Percentiles rank a stretch among this genome's conserved stretches.
phyloP scores from a whole-genome alignment of 176 grass and related monocot genomes.

The Tillandsia fasciculata region DNA sequence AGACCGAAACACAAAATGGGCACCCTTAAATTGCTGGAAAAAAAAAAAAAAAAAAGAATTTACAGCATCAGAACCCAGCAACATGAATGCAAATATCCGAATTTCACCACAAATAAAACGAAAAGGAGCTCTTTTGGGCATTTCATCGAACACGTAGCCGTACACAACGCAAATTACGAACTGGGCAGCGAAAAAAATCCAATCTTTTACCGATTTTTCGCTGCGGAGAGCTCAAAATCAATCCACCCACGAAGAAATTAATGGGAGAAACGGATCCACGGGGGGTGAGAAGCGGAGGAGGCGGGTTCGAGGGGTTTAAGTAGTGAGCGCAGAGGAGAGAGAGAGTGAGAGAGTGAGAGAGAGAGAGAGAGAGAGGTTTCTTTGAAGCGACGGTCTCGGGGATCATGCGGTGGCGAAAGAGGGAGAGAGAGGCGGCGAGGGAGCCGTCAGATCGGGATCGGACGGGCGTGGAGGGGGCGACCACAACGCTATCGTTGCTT shows the following conservation, averaged over 20 bases:
- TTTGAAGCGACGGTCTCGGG: slow-evolving; percentile 22
- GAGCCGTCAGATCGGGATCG: slow-evolving; percentile 10
- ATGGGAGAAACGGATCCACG: background rate
- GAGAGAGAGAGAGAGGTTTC: background rate
- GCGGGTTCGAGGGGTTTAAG: slow-evolving; percentile 7
- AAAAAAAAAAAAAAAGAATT: background rate
- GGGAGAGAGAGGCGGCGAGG: background rate
- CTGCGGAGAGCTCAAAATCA: background rate
- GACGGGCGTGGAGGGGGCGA: background rate
- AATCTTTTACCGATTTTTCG: slow-evolving; percentile 7
- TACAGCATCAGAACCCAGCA: too few species aligned
- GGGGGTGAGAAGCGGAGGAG: background rate
- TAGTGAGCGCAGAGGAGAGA: slow-evolving; percentile 8
- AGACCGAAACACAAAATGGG: too few species aligned
- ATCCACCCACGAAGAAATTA: background rate
- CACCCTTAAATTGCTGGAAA: background rate
- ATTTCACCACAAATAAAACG: too few species aligned
- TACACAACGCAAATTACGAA: background rate
- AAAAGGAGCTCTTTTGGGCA: background rate
- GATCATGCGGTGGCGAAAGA: slow-evolving; percentile 1
- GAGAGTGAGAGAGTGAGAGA: background rate
- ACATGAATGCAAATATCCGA: too few species aligned
- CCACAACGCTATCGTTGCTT: background rate
- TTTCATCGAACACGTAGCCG: slow-evolving; percentile 1
- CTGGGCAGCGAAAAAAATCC: background rate